Base-by-base conservation (phyloP, 306 rosid species). In the Sicyos baderoa region DNA sequence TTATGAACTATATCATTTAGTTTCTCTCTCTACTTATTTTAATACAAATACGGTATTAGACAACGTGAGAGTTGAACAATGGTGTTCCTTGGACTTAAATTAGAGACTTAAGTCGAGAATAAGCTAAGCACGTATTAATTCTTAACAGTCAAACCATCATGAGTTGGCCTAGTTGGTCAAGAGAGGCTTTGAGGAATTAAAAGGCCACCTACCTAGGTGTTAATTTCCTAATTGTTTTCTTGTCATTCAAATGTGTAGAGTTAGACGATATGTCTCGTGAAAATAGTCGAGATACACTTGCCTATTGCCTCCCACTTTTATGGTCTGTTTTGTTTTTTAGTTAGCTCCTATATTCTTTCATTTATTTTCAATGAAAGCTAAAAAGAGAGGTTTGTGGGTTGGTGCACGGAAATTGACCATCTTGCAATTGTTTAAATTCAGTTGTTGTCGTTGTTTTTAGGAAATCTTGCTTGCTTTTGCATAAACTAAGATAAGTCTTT, bases 401-500 rank as follows among this genome's bases (percentile, higher is more conserved):
- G 37, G 54, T 9, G 42, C 7, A 21, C 0, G 37, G 40, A 66
- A 66, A 44, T 2, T 66, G 13, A 7, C 29, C 9, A 18, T 45
- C 42, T 47, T 66, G 42, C 18, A 21, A 45, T 66, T 23, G 13
- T 66, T 22, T 65, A 15, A 53, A 45, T 66, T 65, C 71, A 66
- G 19, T 62, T 10, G 53, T 11, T 40, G 19, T 70, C 18, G 22
- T 37, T 35, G 74, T n/a, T 57, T 59, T 18, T 74, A 6, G 56
- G 47, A n/a, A 50, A 52, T 53, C 72, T 54, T 48, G 8, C 60
- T 45, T 37, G n/a, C 60, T 45, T 54, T 57, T 51, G 69, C 66
- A 68, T 71, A 40, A 44, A 75, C 84, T 84, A 15, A 66, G 8
- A 47, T 0, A 49, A 49, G 40, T 76, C 44, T 79, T 15, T 59